phyloP scores from a whole-genome alignment of 352 stramenopile genomes.

The Phytophthora citrophthora region DNA sequence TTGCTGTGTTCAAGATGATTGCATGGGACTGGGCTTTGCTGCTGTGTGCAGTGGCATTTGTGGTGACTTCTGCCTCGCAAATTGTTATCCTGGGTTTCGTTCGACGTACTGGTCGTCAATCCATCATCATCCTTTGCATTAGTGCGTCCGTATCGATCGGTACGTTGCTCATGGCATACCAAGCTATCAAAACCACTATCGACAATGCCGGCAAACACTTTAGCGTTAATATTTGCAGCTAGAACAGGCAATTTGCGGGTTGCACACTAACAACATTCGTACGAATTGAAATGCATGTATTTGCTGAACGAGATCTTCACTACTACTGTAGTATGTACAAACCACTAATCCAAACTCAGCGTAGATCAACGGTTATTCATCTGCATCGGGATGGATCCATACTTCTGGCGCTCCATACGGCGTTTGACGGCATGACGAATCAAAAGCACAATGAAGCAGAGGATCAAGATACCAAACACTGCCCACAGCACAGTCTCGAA shows the following conservation, averaged over 20 bases:
- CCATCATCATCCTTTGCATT: constrained; percentile 72
- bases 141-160: constrained; percentile 49
- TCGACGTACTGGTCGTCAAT: constrained; percentile 53
- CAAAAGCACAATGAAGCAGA: constrained; percentile 49
- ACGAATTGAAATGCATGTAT: constrained; percentile 2
- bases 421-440: constrained; percentile 30
- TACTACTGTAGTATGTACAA: constrained; percentile 1
- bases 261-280: not conserved
- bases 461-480: constrained; percentile 46
- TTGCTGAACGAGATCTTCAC: not conserved
- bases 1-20: constrained; percentile 53
- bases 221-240: constrained; percentile 44
- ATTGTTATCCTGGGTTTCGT: constrained; percentile 62
- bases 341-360: not conserved
- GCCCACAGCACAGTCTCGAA: constrained; percentile 40
- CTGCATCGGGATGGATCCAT: constrained; percentile 31
- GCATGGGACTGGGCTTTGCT: constrained; percentile 48
- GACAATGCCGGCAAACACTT: constrained; percentile 47
- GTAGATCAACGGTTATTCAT: constrained; percentile 23
- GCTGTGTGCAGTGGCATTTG: constrained; percentile 46
- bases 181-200: constrained; percentile 55
- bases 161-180: constrained; percentile 57
- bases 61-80: constrained; percentile 56
- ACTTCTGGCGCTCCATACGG: constrained; percentile 26
- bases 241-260: constrained; percentile 3